These are phyloP conservation scores for Kazachstania kunashirensis DNA, from an alignment of 805 yeast species.

Conservation along the genomic window DNA sequence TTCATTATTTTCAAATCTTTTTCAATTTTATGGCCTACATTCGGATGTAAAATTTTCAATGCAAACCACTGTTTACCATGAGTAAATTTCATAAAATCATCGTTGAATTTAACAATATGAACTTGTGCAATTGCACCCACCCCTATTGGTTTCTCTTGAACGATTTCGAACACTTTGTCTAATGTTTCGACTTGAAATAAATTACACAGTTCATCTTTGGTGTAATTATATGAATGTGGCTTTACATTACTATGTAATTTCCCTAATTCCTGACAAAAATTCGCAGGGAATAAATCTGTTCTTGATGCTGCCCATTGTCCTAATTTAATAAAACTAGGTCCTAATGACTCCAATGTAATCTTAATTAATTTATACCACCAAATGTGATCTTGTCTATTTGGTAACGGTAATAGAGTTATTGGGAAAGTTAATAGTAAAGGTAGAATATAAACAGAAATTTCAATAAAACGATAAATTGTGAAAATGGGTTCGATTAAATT, in stretches of 20 bases:
- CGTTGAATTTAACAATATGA: constrained; percentile 52
- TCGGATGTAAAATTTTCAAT: constrained; percentile 86
- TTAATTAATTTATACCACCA: constrained; percentile 62
- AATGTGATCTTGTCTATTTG: constrained; percentile 32
- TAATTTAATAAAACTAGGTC: constrained; percentile 82
- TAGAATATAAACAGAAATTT: constrained; percentile 28
- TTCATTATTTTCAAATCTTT: constrained; percentile 81
- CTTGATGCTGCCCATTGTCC: constrained; percentile 99
- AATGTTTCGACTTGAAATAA: constrained; percentile 49
- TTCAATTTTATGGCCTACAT: constrained; percentile 57
- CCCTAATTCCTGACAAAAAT: constrained; percentile 67
- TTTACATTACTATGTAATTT: constrained; percentile 74
- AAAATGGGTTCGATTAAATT: constrained; percentile 58
- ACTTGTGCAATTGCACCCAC: constrained; percentile 99
- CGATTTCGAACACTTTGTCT: constrained; percentile 73
- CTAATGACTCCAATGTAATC: constrained; percentile 68
- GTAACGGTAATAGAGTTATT: constrained; percentile 30
- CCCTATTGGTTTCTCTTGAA: constrained; percentile 69
- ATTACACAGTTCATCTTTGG: constrained; percentile 47
- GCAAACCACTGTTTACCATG: constrained; percentile 54
- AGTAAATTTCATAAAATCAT: constrained; percentile 6
- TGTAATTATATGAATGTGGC: constrained; percentile 55
- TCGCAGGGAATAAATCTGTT: constrained; percentile 80
- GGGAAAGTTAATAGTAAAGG: constrained; percentile 68
- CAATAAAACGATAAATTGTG: constrained; percentile 59